Percentiles rank a stretch among this genome's conserved stretches.
Evolutionary conservation across 257 asterid genomes (phyloP).

Genomic region (Petrea volubilis): DNA sequence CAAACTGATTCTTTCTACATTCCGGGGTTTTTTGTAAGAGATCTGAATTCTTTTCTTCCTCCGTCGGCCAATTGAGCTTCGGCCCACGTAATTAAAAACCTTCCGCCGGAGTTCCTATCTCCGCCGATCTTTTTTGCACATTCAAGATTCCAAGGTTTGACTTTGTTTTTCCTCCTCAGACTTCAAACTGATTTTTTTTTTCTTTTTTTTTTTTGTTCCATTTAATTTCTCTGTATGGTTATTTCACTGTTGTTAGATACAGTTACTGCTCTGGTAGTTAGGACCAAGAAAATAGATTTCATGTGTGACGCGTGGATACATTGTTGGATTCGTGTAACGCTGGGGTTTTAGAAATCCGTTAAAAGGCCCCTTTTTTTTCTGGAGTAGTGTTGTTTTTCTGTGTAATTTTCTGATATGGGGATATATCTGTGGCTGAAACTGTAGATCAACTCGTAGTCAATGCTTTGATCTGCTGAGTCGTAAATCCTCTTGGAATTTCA

Average conservation of each 20-base stretch:
- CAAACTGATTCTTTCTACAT: constrained; percentile 24
- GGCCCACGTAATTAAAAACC: constrained; percentile 2
- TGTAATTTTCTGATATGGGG: constrained; percentile 25
- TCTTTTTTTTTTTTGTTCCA: neutral
- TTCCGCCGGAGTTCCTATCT: constrained; percentile 21
- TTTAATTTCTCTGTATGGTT: constrained; percentile 12
- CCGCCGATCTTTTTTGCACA: constrained; percentile 16
- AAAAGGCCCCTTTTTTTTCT: neutral
- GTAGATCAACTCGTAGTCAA: no score
- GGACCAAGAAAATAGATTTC: constrained; percentile 17
- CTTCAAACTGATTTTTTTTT: neutral
- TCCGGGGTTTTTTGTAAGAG: constrained; percentile 20
- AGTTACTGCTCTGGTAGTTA: constrained; percentile 26
- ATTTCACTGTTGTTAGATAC: constrained; percentile 20
- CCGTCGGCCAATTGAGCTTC: constrained; percentile 2
- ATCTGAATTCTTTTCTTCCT: constrained; percentile 17
- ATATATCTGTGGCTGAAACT: neutral
- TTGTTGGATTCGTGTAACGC: neutral
- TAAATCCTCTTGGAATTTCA: constrained; percentile 26
- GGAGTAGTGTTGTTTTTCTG: constrained; percentile 19
- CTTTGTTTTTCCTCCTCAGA: constrained; percentile 4
- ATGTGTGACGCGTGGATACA: constrained; percentile 32
- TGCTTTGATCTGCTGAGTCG: constrained; percentile 30
- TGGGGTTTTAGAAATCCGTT: constrained; percentile 22
- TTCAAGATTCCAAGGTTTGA: constrained; percentile 32